Evolutionary conservation across 257 asterid species (phyloP).

Genomic region (Solanum rostratum): DNA sequence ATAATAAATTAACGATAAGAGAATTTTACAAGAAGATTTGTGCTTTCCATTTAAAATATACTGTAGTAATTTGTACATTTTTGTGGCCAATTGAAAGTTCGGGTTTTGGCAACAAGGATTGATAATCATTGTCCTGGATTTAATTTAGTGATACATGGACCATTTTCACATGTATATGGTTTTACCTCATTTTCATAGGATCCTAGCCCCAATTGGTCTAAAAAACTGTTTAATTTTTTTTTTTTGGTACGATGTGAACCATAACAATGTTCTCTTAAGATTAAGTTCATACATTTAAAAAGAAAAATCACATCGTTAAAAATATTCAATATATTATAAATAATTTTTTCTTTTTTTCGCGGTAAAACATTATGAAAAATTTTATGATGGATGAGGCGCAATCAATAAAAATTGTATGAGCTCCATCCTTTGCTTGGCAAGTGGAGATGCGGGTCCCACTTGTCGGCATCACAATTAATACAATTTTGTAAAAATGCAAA

Average conservation of each 20-base stretch:
- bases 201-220: not conserved
- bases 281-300: no score
- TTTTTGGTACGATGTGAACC: not conserved
- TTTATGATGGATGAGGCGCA: no score
- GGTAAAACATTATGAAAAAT: no score
- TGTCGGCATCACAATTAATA: no score
- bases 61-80: not conserved
- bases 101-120: not conserved
- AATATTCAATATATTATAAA: no score
- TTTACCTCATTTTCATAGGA: not conserved
- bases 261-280: not conserved
- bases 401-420: no score
- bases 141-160: not conserved
- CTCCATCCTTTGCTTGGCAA: no score
- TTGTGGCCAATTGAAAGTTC: not conserved
- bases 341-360: no score
- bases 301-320: no score
- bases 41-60: not conserved
- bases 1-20: not conserved
- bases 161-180: not conserved
- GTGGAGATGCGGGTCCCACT: no score
- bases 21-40: not conserved
- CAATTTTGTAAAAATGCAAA: no score
- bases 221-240: no score
- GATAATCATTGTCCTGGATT: not conserved